Conservation (phyloP, 192 early-diverging fungal species). For the Obelidium mucronatum region DNA sequence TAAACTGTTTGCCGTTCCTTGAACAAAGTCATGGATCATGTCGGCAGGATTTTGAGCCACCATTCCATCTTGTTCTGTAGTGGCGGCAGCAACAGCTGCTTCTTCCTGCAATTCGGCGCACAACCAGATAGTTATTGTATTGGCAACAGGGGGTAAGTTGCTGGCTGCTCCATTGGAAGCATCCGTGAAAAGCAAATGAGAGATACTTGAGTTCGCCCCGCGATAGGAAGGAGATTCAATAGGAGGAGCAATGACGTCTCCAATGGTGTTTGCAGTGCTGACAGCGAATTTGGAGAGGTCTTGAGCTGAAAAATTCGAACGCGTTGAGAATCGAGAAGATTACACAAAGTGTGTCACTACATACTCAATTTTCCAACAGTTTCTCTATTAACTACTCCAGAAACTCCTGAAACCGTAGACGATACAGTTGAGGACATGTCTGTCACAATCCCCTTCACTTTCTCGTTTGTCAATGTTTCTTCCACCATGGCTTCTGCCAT, state of each 20-base stretch:
- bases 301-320: slow-evolving; percentile 19
- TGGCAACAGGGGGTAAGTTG: slow-evolving; percentile 27
- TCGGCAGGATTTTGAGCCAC: slow-evolving; percentile 32
- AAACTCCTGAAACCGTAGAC: slow-evolving; percentile 17
- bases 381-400: slow-evolving; percentile 46
- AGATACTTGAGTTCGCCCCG: slow-evolving; percentile 20
- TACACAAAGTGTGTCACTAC: no score
- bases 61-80: slow-evolving; percentile 12
- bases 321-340: no score
- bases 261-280: slow-evolving; percentile 37
- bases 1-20: slow-evolving; percentile 47
- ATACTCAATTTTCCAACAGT: slow-evolving; percentile 48
- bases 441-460: slow-evolving; percentile 47
- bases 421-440: slow-evolving; percentile 39
- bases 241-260: slow-evolving; percentile 55
- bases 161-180: slow-evolving; percentile 3
- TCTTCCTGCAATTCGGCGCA: slow-evolving; percentile 39
- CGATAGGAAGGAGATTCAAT: slow-evolving; percentile 22
- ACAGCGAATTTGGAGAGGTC: slow-evolving; percentile 47
- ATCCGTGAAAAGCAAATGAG: slow-evolving; percentile 23
- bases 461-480: slow-evolving; percentile 50
- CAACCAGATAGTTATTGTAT: slow-evolving; percentile 49
- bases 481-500: slow-evolving; percentile 51
- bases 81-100: slow-evolving; percentile 17
- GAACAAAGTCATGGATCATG: slow-evolving; percentile 54